These are phyloP conservation scores for Geotrichum candidum DNA, from an alignment of 1,139 yeast genomes.

Conservation along the genomic window DNA sequence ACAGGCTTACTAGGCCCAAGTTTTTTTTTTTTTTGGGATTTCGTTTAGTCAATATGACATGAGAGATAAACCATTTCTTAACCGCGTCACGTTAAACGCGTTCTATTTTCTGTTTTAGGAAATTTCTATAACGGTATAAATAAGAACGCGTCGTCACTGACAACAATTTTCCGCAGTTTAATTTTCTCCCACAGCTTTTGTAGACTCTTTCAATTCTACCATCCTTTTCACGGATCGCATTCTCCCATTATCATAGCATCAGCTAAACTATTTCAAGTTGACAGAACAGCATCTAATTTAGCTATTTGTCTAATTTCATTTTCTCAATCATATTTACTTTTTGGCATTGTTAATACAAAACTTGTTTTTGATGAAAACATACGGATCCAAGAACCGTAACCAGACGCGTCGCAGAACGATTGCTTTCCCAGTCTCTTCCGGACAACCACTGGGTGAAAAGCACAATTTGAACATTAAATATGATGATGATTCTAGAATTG, in stretches of 20 bases:
- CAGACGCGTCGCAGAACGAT: constrained; percentile 5
- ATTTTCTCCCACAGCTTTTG: too few relatives aligned
- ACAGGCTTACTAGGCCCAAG: neutral
- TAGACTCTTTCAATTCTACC: too few relatives aligned
- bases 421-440: constrained; percentile 3
- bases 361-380: neutral
- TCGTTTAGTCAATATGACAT: neutral
- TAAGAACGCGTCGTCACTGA: neutral
- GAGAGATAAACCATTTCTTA: neutral
- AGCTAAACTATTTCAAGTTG: too few relatives aligned
- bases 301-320: too few relatives aligned
- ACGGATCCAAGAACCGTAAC: constrained; percentile 4
- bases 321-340: too few relatives aligned
- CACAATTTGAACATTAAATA: neutral
- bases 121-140: neutral
- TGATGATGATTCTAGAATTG: neutral
- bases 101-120: neutral
- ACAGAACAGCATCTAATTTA: too few relatives aligned
- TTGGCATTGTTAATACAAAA: neutral
- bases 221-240: too few relatives aligned
- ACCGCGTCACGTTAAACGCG: neutral
- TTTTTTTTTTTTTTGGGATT: neutral
- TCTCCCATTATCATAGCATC: too few relatives aligned
- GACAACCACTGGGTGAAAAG: neutral
- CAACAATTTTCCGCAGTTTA: neutral